These are phyloP conservation scores for Isoetes taiwanensis DNA, from an alignment of 75 land plant genomes.

Conservation along the genomic window DNA sequence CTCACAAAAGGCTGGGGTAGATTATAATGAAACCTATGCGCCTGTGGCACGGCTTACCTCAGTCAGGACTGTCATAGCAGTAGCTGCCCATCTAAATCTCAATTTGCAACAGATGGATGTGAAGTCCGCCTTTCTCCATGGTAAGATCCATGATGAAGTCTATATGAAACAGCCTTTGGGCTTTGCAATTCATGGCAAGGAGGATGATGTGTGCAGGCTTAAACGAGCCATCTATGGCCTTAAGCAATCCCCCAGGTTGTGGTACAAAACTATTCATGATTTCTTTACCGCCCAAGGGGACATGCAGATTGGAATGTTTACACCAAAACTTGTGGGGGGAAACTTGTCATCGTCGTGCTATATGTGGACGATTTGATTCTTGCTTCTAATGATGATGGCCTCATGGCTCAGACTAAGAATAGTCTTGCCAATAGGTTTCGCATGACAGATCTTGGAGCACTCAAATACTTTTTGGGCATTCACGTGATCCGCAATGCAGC, in stretches of 20 bases:
- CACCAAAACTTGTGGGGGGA: background rate
- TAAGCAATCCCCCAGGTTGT: slow-evolving; percentile 13
- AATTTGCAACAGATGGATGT: slow-evolving; percentile 12
- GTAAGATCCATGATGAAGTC: slow-evolving; percentile 7
- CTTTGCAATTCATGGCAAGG: background rate
- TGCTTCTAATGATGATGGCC: background rate
- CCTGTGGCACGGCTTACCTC: slow-evolving; percentile 8
- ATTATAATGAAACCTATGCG: slow-evolving; percentile 7
- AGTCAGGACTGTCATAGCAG: background rate
- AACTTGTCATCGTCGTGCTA: background rate
- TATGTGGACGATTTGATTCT: background rate
- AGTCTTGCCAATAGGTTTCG: background rate
- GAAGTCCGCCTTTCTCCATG: slow-evolving; percentile 15
- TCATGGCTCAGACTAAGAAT: too few relatives aligned
- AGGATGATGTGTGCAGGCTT: slow-evolving; percentile 3
- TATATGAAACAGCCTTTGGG: slow-evolving; percentile 13
- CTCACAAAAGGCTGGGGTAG: slow-evolving; percentile 8
- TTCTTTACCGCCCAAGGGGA: background rate
- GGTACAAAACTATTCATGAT: background rate
- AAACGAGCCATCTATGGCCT: slow-evolving; percentile 11
- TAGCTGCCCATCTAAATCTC: background rate
- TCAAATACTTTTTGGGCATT: background rate
- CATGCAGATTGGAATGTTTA: background rate
- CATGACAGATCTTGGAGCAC: background rate
- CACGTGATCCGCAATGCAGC: background rate